Evolutionary conservation across 129 eudicot species (phyloP).

Genomic region (Helianthus annuus): HanXRQr2.0-SUNRISE NC_035436.2:201039659-201040158

Average conservation of each 20-base stretch:
- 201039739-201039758: background rate
- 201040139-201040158: background rate
- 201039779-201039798: background rate
- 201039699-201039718: conserved; percentile 38
- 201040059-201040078: conserved; percentile 87
- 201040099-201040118: conserved; percentile 22
- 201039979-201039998: background rate
- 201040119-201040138: background rate
- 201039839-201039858: conserved; percentile 92
- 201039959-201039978: background rate
- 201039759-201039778: conserved; percentile 13
- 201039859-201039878: conserved; percentile 90
- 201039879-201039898: conserved; percentile 97
- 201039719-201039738: background rate
- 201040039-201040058: conserved; percentile 90
- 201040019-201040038: conserved; percentile 85
- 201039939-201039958: background rate
- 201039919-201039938: conserved; percentile 58
- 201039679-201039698: conserved; percentile 90
- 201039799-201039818: background rate
- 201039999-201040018: conserved; percentile 60
- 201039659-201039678: conserved; percentile 81
- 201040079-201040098: conserved; percentile 39
- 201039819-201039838: background rate
- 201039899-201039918: conserved; percentile 89